Evolutionary conservation across 2,329 filamentous ascomycete species (phyloP), one percentile per base, ranked within the genome.

Genomic region (Chrysoporthe puriensis): DNA sequence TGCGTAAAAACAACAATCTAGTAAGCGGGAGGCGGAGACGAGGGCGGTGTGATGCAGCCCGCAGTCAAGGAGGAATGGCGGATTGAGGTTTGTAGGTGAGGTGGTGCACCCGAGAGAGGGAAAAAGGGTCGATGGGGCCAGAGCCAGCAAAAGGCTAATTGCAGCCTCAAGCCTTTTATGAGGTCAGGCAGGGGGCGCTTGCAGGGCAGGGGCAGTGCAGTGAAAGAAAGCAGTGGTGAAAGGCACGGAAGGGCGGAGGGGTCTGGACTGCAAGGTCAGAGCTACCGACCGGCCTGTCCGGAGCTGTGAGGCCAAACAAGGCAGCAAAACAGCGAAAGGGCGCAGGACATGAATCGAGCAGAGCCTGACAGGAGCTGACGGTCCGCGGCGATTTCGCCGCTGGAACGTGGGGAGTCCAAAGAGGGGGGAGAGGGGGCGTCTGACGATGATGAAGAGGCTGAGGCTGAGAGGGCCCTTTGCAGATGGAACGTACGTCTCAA

Each of bases 1-100:
- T 44, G 34, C 16, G 36, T 21, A 1, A 32, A 42, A 60, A 48
- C 46, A 11, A 26, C 26, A 62, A 21, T 18, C 21, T 57, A 26
- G n/a, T 60, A 46, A 58, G 21, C 5, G 43, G 42, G 4, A 34
- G 52, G 60, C 42, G 21, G n/a, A 34, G 42, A 46, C 56, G 52
- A 63, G 58, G 46, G 67, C 63, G 2, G n/a, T 69, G 61, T 69
- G 67, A 69, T 67, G 69, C 69, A 70, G 63, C 56, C 44, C 48
- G 62, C 16, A 48, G 21, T 57, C 46, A 56, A 50, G 56, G 62
- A 14, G n/a, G 26, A 58, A 56, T 59, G 42, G 63, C 44, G 42
- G 57, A 54, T 40, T 11, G 50, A 59, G 67, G 52, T 62, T 43
- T 52, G 42, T 66, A 58, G 42, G 52, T 48, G 32, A 34, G 40